Evolutionary conservation across 1,139 yeast genomes (phyloP).

Genomic region (Taphrina betulina): DNA sequence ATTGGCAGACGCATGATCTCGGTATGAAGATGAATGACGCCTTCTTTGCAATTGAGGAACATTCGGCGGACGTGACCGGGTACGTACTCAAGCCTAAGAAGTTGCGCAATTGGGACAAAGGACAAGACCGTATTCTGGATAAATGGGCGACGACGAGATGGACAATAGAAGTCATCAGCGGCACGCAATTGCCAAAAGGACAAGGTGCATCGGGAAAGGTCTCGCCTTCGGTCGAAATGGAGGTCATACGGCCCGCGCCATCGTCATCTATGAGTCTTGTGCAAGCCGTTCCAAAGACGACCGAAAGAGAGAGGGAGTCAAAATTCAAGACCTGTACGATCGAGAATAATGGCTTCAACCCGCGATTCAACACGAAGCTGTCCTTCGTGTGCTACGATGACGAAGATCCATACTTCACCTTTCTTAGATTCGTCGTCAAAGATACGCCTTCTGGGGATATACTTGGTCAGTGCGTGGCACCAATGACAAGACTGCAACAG

Average conservation of each 20-base stretch:
- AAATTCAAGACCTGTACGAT: slow-evolving; percentile 47
- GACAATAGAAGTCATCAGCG: slow-evolving; percentile 63
- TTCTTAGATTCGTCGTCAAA: slow-evolving; percentile 12
- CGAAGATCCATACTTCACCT: slow-evolving; percentile 17
- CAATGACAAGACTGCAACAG: slow-evolving; percentile 47
- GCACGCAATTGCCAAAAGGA: slow-evolving; percentile 68
- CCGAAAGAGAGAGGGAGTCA: slow-evolving; percentile 11
- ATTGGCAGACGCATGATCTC: slow-evolving; percentile 85
- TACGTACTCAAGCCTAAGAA: slow-evolving; percentile 70
- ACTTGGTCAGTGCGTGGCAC: slow-evolving; percentile 16
- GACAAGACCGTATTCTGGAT: slow-evolving; percentile 38
- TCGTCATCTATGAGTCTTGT: slow-evolving; percentile 3
- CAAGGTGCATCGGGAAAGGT: slow-evolving; percentile 49
- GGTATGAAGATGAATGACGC: slow-evolving; percentile 92
- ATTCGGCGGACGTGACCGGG: slow-evolving; percentile 56
- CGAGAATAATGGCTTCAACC: slow-evolving; percentile 75
- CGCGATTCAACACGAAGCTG: slow-evolving; percentile 63
- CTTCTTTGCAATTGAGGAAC: slow-evolving; percentile 54
- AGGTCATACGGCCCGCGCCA: slow-evolving; percentile 50
- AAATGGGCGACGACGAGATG: slow-evolving; percentile 25
- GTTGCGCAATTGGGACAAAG: slow-evolving; percentile 37
- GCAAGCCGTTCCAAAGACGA: background rate
- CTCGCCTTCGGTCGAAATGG: slow-evolving; percentile 61
- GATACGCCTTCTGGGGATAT: slow-evolving; percentile 6
- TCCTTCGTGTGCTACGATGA: slow-evolving; percentile 6